These are phyloP conservation scores for Acanthamoeba sp. DNA, from an alignment of 208 protist species.

Conservation along the genomic window DNA sequence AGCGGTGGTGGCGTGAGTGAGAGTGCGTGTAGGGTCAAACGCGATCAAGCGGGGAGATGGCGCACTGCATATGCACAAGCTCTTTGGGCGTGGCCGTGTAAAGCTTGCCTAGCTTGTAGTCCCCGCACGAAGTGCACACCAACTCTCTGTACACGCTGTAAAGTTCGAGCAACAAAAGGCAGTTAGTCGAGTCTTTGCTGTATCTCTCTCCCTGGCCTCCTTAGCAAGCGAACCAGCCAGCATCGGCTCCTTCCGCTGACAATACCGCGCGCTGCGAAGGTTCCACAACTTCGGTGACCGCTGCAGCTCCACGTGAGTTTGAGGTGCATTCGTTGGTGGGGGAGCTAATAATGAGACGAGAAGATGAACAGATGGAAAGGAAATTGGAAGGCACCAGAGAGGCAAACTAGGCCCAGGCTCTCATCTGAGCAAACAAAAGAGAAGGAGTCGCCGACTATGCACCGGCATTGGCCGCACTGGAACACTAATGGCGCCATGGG, in stretches of 20 bases:
- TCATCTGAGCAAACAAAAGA: not conserved
- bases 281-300: not conserved
- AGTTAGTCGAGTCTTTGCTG: too few relatives aligned
- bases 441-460: conserved; percentile 19
- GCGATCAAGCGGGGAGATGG: not conserved
- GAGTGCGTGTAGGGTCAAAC: not conserved
- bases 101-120: conserved; percentile 39
- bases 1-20: too few relatives aligned
- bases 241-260: not conserved
- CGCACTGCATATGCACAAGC: conserved; percentile 49
- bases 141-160: conserved; percentile 12
- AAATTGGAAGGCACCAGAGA: not conserved
- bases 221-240: not conserved
- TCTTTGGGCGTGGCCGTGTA: conserved; percentile 36
- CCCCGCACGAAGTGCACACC: not conserved
- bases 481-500: not conserved
- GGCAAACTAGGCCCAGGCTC: not conserved
- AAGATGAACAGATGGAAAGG: not conserved
- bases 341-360: too few relatives aligned
- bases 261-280: not conserved
- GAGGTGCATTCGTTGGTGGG: too few relatives aligned
- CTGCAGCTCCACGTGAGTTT: not conserved
- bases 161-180: not conserved
- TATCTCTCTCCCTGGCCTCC: too few relatives aligned
- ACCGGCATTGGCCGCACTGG: not conserved